phyloP scores from a whole-genome alignment of 1,284 basidiomycete species.

The Microbotryum lychnidis-dioicae region DNA sequence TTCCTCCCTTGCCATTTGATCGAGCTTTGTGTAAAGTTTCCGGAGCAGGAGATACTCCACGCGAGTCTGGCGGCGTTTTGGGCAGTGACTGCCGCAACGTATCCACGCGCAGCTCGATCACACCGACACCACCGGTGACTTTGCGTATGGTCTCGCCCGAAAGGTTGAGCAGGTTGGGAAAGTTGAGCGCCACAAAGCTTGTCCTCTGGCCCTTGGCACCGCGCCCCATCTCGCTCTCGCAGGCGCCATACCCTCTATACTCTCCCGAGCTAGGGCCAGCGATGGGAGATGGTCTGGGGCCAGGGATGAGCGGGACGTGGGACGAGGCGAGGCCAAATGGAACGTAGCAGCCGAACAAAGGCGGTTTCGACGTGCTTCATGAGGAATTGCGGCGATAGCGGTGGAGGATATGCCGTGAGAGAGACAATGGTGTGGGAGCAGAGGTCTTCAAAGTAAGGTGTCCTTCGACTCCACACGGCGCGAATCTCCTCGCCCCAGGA shows the following conservation, averaged over 20 bases:
- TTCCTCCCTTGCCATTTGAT: conserved; percentile 66
- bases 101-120: conserved; percentile 44
- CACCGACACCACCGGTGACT: conserved; percentile 48
- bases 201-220: conserved; percentile 25
- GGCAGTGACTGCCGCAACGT: conserved; percentile 44
- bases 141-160: conserved; percentile 16
- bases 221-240: conserved; percentile 21
- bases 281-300: conserved; percentile 12
- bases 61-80: conserved; percentile 84
- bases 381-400: conserved; percentile 25
- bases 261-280: conserved; percentile 21
- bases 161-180: conserved; percentile 17
- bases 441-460: conserved; percentile 26
- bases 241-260: conserved; percentile 27
- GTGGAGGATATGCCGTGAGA: conserved; percentile 28
- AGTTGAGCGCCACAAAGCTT: conserved; percentile 28
- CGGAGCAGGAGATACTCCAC: conserved; percentile 61
- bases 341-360: conserved; percentile 30
- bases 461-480: conserved; percentile 30
- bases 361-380: conserved; percentile 34
- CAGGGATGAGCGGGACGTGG: conserved; percentile 23
- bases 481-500: conserved; percentile 45
- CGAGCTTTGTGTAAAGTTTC: conserved; percentile 41
- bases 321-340: conserved; percentile 28
- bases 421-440: conserved; percentile 33